Conservation (phyloP, 1,284 basidiomycete species). For the Boletus semigastroideus region DNA sequence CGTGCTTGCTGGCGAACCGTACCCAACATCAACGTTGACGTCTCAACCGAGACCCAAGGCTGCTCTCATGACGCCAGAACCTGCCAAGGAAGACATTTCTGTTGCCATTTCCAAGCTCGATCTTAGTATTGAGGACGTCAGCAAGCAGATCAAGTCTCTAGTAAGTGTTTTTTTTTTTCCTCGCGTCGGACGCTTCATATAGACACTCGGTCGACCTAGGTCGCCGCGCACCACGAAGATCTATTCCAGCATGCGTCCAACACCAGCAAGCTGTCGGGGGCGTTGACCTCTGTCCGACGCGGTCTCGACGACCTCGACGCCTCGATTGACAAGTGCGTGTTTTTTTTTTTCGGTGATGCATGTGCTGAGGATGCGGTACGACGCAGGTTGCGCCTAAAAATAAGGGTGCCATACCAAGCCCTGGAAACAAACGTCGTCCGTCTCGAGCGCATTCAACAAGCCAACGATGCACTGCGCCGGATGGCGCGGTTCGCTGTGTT, state of each 20-base stretch:
- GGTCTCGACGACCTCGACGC: conserved; percentile 67
- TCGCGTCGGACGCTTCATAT: not conserved
- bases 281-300: conserved; percentile 58
- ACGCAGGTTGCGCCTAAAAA: conserved; percentile 75
- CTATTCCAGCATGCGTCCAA: conserved; percentile 71
- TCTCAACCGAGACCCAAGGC: conserved; percentile 30
- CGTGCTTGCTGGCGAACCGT: conserved; percentile 76
- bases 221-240: conserved; percentile 71
- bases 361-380: not conserved
- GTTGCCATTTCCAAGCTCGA: conserved; percentile 83
- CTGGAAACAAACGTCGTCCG: conserved; percentile 70
- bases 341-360: not conserved
- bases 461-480: conserved; percentile 79
- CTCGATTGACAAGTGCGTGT: conserved; percentile 66
- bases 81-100: conserved; percentile 81
- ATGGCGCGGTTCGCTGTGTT: conserved; percentile 82
- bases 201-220: conserved; percentile 37
- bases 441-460: conserved; percentile 75
- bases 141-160: conserved; percentile 81
- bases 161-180: conserved; percentile 43
- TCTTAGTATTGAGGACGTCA: conserved; percentile 84
- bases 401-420: conserved; percentile 77
- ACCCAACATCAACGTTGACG: conserved; percentile 37
- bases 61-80: conserved; percentile 47
- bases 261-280: conserved; percentile 62